Percentiles rank a stretch among this genome's conserved stretches.
phyloP scores from a whole-genome alignment of 1,284 basidiomycete genomes.

The Marasmius tenuissimus region DNA sequence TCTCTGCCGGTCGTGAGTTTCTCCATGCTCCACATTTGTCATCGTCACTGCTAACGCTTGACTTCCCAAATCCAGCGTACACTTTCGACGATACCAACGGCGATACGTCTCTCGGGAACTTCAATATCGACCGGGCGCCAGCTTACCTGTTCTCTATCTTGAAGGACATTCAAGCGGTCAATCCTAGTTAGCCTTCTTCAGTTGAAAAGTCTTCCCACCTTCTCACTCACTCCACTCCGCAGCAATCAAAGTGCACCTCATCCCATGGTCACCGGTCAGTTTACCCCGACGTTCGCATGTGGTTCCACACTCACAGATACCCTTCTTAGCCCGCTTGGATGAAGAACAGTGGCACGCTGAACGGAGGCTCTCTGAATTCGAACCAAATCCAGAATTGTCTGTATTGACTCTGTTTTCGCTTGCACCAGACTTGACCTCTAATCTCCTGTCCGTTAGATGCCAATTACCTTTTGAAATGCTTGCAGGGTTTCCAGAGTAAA shows the following conservation, averaged over 20 bases:
- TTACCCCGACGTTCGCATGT: background rate
- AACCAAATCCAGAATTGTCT: slow-evolving; percentile 34
- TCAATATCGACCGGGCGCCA: slow-evolving; percentile 47
- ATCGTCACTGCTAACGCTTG: background rate
- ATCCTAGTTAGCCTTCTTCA: slow-evolving; percentile 25
- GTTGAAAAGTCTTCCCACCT: background rate
- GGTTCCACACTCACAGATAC: background rate
- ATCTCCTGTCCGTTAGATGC: slow-evolving; percentile 36
- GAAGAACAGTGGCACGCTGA: slow-evolving; percentile 49
- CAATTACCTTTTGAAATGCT: slow-evolving; percentile 51
- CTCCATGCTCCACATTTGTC: background rate
- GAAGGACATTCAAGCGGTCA: slow-evolving; percentile 47
- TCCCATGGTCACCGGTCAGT: slow-evolving; percentile 57
- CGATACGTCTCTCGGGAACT: slow-evolving; percentile 47
- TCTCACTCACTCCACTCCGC: slow-evolving; percentile 17
- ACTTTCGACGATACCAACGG: slow-evolving; percentile 47
- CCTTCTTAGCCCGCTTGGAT: slow-evolving; percentile 51
- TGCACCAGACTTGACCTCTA: background rate
- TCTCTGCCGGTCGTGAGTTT: slow-evolving; percentile 42
- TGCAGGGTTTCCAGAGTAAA: slow-evolving; percentile 49
- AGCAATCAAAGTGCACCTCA: slow-evolving; percentile 39
- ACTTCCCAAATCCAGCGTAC: slow-evolving; percentile 35
- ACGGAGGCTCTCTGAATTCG: slow-evolving; percentile 43
- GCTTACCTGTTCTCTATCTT: slow-evolving; percentile 51
- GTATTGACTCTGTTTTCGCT: slow-evolving; percentile 12